A percentile compares a stretch with the other conserved stretches of the same genome.
These are phyloP conservation scores for Pyrus betulifolia DNA, from an alignment of 306 rosid species.

Conservation along the genomic window DNA sequence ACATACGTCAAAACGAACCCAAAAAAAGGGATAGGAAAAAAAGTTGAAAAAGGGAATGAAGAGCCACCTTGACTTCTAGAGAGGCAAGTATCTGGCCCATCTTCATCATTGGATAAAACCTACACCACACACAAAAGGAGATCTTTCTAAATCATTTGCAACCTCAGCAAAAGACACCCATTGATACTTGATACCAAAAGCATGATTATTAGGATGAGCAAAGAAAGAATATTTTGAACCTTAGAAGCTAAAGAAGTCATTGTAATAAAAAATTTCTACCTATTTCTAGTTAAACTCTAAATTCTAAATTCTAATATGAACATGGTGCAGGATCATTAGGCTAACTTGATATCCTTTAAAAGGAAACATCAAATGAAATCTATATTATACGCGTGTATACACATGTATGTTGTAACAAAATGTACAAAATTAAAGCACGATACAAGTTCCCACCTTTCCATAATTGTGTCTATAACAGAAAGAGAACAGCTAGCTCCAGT, in stretches of 20 bases:
- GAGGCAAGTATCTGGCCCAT: constrained; percentile 54
- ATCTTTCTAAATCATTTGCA: background rate
- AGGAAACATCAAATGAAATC: background rate
- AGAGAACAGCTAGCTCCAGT: constrained; percentile 26
- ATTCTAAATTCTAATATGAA: background rate
- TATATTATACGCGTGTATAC: background rate
- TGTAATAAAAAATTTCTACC: background rate
- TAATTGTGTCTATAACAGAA: constrained; percentile 34
- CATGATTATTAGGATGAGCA: background rate
- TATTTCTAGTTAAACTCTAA: background rate
- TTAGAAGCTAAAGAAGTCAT: background rate
- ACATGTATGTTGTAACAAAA: background rate
- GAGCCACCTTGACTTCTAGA: constrained; percentile 59
- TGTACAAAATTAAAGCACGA: background rate
- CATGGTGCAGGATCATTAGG: background rate
- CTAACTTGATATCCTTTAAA: background rate
- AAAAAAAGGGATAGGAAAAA: background rate
- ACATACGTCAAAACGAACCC: background rate
- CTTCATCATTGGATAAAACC: constrained; percentile 69
- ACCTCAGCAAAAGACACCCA: background rate
- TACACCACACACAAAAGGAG: constrained; percentile 16
- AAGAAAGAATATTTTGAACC: background rate
- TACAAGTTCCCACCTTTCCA: constrained; percentile 50
- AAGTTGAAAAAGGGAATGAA: background rate
- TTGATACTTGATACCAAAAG: background rate